phyloP scores from a whole-genome alignment of 495 filamentous ascomycete genomes.

The Articulospora tetracladia region DNA sequence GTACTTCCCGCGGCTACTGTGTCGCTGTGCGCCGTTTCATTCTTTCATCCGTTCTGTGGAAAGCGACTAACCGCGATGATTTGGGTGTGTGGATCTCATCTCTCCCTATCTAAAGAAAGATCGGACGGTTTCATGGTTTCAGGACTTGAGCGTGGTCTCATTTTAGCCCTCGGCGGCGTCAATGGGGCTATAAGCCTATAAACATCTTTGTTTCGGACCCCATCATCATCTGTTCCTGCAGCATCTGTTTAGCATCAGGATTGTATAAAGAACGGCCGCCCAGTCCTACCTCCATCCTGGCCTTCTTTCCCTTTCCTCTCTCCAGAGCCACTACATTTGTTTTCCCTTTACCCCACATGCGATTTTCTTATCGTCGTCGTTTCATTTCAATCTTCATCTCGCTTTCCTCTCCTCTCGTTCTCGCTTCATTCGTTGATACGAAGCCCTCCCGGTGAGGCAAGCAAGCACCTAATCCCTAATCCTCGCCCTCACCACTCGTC shows the following conservation, averaged over 20 bases:
- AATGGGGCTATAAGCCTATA: slow-evolving; percentile 16
- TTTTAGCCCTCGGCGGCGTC: slow-evolving; percentile 20
- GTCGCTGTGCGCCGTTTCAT: slow-evolving; percentile 17
- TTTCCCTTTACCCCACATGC: slow-evolving; percentile 16
- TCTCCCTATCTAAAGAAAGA: slow-evolving; percentile 18
- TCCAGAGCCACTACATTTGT: slow-evolving; percentile 12
- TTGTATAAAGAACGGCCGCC: slow-evolving; percentile 22
- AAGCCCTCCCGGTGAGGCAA: slow-evolving; percentile 23
- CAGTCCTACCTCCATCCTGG: slow-evolving; percentile 7
- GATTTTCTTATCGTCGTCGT: slow-evolving; percentile 18
- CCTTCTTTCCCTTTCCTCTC: slow-evolving; percentile 10
- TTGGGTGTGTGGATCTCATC: slow-evolving; percentile 1
- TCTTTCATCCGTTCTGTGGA: slow-evolving; percentile 5
- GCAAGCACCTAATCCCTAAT: slow-evolving; percentile 14
- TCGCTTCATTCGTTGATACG: slow-evolving; percentile 17
- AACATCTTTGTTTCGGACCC: slow-evolving; percentile 12
- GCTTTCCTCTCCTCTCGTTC: slow-evolving; percentile 8
- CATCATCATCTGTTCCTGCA: slow-evolving; percentile 1
- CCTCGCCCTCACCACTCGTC: slow-evolving; percentile 1
- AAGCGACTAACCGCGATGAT: background rate
- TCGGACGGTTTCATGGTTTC: slow-evolving; percentile 16
- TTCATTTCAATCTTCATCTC: slow-evolving; percentile 7
- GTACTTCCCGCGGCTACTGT: slow-evolving; percentile 13
- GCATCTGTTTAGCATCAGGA: slow-evolving; percentile 9
- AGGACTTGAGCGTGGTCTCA: slow-evolving; percentile 9